Evolutionary conservation across 805 yeast species (phyloP), one percentile per base, ranked within the genome.

Genomic region (Sugiyamaella chiloensis): DNA sequence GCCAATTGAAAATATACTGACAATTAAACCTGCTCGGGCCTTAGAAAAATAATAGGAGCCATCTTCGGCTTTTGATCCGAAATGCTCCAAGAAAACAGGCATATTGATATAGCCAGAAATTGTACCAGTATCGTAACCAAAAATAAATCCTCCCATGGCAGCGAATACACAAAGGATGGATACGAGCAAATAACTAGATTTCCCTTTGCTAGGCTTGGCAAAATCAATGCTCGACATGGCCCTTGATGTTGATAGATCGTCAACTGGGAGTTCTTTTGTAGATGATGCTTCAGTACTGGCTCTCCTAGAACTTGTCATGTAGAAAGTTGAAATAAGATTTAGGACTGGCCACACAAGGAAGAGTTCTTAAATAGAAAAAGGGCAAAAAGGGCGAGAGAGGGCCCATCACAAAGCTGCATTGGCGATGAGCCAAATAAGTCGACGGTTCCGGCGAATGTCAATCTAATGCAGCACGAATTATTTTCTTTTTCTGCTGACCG

Each of bases 1-100:
- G 54, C 90, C 90, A 47, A 81, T 73, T 14, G 87, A 81, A 47
- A 84, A 71, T 47, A 83, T 79, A n/a, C 87, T 83, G n/a, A 85
- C 83, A 41, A 83, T 78, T 35, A 85, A 62, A 54, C 85, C 85
- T 12, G 72, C 66, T 66, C 84, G 69, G 19, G 73, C 77, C 55
- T 76, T 71, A 7, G 83, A 73, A 35, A 80, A 64, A 55, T 56
- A 58, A 35, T 61, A 55, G 8, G 51, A 63, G 23, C 76, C 77
- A 30, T 56, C 60, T 11, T 55, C 46, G 44, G 67, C 52, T 2
- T 44, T 26, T 40, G 67, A 64, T 56, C 83, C 85, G 54, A 79
- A 80, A 56, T 81, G 67, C 20, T 55, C 48, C 42, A 64, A 53
- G 63, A 72, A 80, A 52, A 75, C 76, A 11, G 70, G 57, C 83